Percentiles rank a stretch among this genome's conserved stretches.
phyloP scores from a whole-genome alignment of 176 grass and related monocot species.

The Avena sativa region DNA sequence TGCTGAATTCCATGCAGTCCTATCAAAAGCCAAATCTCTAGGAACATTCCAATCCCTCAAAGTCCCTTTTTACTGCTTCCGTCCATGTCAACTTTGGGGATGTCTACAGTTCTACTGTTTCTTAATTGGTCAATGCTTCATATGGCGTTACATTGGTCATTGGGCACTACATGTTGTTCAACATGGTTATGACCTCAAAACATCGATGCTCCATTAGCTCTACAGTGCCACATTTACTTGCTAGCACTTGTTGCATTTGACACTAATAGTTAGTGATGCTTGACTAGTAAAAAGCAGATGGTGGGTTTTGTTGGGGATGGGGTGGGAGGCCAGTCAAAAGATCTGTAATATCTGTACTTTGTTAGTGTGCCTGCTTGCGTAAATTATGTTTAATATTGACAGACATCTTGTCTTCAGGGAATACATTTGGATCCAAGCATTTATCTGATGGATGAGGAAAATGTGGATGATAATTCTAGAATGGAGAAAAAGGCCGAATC shows the following conservation, averaged over 20 bases:
- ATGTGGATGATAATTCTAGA: conserved; percentile 41
- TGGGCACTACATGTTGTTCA: background rate
- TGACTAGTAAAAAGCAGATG: background rate
- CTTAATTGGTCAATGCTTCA: background rate
- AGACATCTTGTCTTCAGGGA: conserved; percentile 60
- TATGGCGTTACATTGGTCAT: background rate
- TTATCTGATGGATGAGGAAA: conserved; percentile 96
- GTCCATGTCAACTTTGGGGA: no score
- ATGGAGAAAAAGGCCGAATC: background rate
- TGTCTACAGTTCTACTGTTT: background rate
- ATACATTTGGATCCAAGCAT: conserved; percentile 99
- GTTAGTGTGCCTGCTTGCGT: background rate
- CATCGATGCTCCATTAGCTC: background rate
- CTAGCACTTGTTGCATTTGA: background rate
- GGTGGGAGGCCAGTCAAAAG: background rate
- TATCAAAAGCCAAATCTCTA: no score
- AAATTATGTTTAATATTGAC: background rate
- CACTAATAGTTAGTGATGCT: conserved; percentile 16
- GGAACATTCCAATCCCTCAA: no score
- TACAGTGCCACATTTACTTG: background rate
- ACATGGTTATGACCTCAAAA: background rate
- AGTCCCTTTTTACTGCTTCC: no score
- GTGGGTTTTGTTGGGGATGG: background rate
- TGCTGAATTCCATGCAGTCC: no score
- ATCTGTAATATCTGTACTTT: conserved; percentile 16